These are phyloP conservation scores for Penicillium samsonianum DNA, from an alignment of 495 filamentous ascomycete species.

Conservation along the genomic window DNA sequence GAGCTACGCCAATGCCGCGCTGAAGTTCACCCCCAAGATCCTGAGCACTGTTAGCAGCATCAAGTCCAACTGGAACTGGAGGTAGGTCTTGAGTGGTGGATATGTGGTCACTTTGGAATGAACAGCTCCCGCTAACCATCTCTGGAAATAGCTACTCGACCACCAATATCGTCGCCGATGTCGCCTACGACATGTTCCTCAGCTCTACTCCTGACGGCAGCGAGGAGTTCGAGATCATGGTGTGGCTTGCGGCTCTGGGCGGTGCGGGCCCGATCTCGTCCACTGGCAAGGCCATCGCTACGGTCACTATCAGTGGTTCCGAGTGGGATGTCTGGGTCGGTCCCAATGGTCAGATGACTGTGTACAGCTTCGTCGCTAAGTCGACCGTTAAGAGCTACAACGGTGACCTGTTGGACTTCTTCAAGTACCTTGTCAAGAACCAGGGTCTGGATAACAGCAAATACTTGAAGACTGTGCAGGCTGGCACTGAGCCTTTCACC, in stretches of 20 bases:
- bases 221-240: constrained; percentile 68
- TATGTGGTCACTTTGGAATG: background rate
- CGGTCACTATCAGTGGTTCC: constrained; percentile 50
- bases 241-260: constrained; percentile 65
- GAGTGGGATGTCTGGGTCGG: constrained; percentile 58
- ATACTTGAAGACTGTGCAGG: constrained; percentile 57
- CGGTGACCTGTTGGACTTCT: constrained; percentile 58
- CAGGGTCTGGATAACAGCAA: constrained; percentile 51
- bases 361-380: constrained; percentile 63
- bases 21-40: constrained; percentile 44
- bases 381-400: constrained; percentile 51
- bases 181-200: constrained; percentile 67
- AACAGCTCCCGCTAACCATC: background rate
- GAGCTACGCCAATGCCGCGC: constrained; percentile 58
- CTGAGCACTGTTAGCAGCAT: constrained; percentile 55
- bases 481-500: constrained; percentile 59
- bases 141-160: constrained; percentile 53
- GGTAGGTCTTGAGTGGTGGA: constrained; percentile 27
- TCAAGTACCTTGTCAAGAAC: constrained; percentile 55
- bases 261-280: constrained; percentile 64
- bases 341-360: constrained; percentile 55
- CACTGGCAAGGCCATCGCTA: constrained; percentile 55
- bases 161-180: constrained; percentile 57
- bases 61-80: constrained; percentile 55
- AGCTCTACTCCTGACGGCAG: constrained; percentile 44